Evolutionary conservation across 2,329 filamentous ascomycete species (phyloP).

Genomic region (Leptographium wingfieldii): DNA sequence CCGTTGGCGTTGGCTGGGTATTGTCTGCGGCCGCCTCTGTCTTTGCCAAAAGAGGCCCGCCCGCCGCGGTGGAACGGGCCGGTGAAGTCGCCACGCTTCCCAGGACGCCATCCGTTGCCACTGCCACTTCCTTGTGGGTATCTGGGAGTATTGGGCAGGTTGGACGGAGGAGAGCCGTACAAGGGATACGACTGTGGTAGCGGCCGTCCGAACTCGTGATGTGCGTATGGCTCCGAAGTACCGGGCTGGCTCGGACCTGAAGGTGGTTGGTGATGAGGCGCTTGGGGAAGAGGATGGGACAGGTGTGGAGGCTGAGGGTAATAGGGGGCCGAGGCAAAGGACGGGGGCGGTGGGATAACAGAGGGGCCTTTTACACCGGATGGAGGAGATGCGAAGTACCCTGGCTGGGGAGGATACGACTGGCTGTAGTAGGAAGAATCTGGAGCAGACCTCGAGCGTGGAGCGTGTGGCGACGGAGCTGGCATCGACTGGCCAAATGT

Average conservation of each 20-base stretch:
- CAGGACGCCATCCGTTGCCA: not conserved
- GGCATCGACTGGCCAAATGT: conserved; percentile 3
- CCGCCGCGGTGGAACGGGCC: conserved; percentile 3
- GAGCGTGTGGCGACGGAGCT: conserved; percentile 1
- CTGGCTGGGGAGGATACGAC: conserved; percentile 5
- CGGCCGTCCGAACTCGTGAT: not conserved
- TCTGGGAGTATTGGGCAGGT: not conserved
- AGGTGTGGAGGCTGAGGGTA: conserved; percentile 9
- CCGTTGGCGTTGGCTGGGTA: too few relatives aligned
- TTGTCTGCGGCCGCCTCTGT: not conserved
- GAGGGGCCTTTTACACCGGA: conserved; percentile 13
- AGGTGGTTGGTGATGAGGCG: not conserved
- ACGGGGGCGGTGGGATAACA: conserved; percentile 7
- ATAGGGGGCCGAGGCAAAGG: conserved; percentile 9
- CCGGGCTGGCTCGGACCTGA: not conserved
- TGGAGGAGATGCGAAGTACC: conserved; percentile 10
- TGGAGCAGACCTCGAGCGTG: not conserved
- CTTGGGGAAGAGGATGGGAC: conserved; percentile 4
- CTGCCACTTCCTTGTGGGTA: not conserved
- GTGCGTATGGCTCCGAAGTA: not conserved
- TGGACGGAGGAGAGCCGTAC: not conserved
- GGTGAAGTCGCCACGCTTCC: not conserved
- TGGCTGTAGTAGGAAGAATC: conserved; percentile 8
- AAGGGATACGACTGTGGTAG: not conserved
- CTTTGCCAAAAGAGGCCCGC: not conserved